Conservation (phyloP, 2,329 filamentous ascomycete genomes). For the Ceratocystiopsis minuta region DNA sequence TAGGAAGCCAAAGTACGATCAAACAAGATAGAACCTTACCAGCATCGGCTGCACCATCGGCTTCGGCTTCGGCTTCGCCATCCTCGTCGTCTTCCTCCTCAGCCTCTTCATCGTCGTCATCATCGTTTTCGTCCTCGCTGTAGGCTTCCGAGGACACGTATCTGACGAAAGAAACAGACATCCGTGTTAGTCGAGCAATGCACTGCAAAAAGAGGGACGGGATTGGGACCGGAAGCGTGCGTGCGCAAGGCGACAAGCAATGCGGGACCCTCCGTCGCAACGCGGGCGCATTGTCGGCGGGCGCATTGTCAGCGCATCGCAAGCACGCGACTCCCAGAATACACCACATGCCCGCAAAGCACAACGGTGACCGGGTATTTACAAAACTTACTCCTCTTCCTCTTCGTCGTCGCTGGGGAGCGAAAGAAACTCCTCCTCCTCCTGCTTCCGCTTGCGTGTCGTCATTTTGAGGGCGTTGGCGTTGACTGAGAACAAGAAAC, state of each 20-base stretch:
- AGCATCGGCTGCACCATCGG: neutral
- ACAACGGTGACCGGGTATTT: too few relatives aligned
- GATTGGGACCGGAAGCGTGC: neutral
- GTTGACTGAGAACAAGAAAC: too few relatives aligned
- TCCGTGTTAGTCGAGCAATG: neutral
- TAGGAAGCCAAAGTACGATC: too few relatives aligned
- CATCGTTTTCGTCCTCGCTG: constrained; percentile 14
- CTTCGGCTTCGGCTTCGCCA: constrained; percentile 18
- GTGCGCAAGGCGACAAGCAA: neutral
- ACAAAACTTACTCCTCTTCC: constrained; percentile 32
- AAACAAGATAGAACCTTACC: constrained; percentile 1
- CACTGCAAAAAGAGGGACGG: too few relatives aligned
- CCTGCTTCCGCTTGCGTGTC: constrained; percentile 35
- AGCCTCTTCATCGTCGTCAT: constrained; percentile 12
- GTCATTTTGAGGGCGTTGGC: constrained; percentile 20
- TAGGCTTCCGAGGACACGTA: constrained; percentile 1
- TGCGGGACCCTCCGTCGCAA: neutral
- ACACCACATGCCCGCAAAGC: neutral
- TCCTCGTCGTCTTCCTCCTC: constrained; percentile 23
- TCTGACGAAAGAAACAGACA: neutral
- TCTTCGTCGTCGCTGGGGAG: constrained; percentile 33
- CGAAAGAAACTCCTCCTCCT: constrained; percentile 35
- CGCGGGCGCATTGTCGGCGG: neutral
- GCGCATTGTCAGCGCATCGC: neutral
- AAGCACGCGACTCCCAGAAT: too few relatives aligned